phyloP scores from a whole-genome alignment of 805 yeast genomes.

The Nakazawaea wickerhamii region DNA sequence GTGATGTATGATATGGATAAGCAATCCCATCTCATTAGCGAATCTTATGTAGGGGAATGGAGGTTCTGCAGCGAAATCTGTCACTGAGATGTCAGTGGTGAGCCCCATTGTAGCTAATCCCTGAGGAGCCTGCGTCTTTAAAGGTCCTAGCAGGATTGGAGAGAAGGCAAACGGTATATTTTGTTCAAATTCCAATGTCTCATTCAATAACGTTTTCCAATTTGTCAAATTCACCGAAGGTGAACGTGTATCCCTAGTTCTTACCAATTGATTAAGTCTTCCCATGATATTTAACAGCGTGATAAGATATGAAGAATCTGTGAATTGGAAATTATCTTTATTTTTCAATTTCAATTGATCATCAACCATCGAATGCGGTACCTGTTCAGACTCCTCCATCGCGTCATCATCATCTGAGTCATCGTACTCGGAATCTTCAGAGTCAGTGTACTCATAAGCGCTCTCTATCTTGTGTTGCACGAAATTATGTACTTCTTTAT shows the following conservation, averaged over 20 bases:
- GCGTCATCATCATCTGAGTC: slow-evolving; percentile 7
- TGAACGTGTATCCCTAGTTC: background rate
- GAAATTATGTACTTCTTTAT: background rate
- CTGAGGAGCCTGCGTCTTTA: slow-evolving; percentile 11
- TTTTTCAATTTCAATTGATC: background rate
- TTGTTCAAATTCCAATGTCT: slow-evolving; percentile 11
- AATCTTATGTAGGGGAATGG: slow-evolving; percentile 15
- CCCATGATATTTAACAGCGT: slow-evolving; percentile 5
- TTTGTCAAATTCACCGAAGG: background rate
- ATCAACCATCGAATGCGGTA: too few species aligned
- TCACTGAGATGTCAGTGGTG: background rate
- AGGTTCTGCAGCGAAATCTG: slow-evolving; percentile 10
- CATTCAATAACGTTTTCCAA: slow-evolving; percentile 1
- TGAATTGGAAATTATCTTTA: background rate
- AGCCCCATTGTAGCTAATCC: slow-evolving; percentile 8
- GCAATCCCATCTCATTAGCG: slow-evolving; percentile 9
- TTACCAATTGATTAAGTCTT: background rate
- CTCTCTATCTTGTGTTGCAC: background rate
- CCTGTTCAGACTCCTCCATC: too few species aligned
- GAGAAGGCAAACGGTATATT: slow-evolving; percentile 11
- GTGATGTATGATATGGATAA: slow-evolving; percentile 16
- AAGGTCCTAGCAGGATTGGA: slow-evolving; percentile 12
- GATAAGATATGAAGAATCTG: slow-evolving; percentile 9
- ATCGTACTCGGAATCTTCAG: slow-evolving; percentile 1
- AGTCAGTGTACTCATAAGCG: slow-evolving; percentile 1